Evolutionary conservation across 257 asterid genomes (phyloP), one percentile per base, ranked within the genome.

Genomic region (Plantago ovata): DNA sequence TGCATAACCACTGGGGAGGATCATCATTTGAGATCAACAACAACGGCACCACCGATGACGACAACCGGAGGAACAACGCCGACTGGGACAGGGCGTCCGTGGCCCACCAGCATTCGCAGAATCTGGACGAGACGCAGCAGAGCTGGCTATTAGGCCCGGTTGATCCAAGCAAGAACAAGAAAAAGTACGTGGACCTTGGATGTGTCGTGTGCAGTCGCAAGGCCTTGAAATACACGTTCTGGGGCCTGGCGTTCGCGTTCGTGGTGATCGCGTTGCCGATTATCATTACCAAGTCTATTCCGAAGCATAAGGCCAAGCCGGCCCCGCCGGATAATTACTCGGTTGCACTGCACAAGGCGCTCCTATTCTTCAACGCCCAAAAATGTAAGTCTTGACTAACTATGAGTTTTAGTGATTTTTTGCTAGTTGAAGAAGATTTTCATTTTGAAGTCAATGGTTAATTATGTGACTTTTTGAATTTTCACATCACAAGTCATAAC

Each of bases 1-100:
- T 90, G 97, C 72, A 82, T 10, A 87, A 86, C 49, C 87, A 82
- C 19, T 90, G 98, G 98, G 98, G 98, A 63, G 98, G 98, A 47
- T 32, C 98, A 47, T 32, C 98, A 12, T 18, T 90, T 65, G 96
- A 90, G 55, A 74, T 90, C 50, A 50, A 70, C 42, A 81, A 70
- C 1, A 83, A 84, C 28, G 7, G 36, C 36, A 6, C 36, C 2
- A 3, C 65, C 11, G 95, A 76, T 0, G 93, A 86, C 1, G 87
- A 78, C 1, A 65, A 69, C 42, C 72, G 81, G 43, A 46, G 84
- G 65, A 78, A 67, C 58, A n/a, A 47, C 20, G 36, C 61, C 38
- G 84, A 82, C 19, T 87, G 88, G 87, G 95, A 90, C 45, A 46
- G 81, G 64, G 88, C 94, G 1, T 84, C 95, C 14, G 3, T 70